phyloP scores from a whole-genome alignment of 257 asterid genomes.

The Solanum boliviense region DNA sequence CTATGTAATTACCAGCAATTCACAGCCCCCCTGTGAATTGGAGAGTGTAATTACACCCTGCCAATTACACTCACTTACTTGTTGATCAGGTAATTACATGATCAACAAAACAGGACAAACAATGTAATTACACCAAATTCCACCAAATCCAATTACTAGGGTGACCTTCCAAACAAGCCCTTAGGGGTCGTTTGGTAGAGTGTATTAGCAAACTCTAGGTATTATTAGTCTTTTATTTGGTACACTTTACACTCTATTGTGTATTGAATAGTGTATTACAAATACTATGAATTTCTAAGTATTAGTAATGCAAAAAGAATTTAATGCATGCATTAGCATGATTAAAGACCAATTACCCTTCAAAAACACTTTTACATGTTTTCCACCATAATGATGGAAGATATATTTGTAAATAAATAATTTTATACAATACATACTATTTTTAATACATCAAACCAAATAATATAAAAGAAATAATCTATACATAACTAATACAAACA shows the following conservation, averaged over 20 bases:
- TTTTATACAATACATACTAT: not conserved
- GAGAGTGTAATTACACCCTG: not conserved
- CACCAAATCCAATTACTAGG: not conserved
- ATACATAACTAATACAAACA: no score
- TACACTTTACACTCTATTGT: not conserved
- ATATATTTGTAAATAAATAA: no score
- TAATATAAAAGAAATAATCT: no score
- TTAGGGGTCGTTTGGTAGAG: not conserved
- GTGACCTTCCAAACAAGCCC: not conserved
- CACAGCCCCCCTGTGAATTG: not conserved
- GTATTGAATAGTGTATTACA: not conserved
- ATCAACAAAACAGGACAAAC: not conserved
- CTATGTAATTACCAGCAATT: not conserved
- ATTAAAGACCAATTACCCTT: not conserved
- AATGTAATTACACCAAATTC: not conserved
- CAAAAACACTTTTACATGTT: not conserved
- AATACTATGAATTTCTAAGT: not conserved
- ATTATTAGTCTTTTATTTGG: not conserved
- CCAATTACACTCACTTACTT: no score
- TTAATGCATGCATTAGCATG: not conserved
- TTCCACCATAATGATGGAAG: not conserved
- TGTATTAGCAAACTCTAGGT: no score
- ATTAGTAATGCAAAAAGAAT: not conserved
- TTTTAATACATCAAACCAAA: not conserved
- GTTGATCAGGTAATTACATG: not conserved